These are phyloP conservation scores for Quercus agrifolia DNA, from an alignment of 306 rosid species.

Conservation along the genomic window DNA sequence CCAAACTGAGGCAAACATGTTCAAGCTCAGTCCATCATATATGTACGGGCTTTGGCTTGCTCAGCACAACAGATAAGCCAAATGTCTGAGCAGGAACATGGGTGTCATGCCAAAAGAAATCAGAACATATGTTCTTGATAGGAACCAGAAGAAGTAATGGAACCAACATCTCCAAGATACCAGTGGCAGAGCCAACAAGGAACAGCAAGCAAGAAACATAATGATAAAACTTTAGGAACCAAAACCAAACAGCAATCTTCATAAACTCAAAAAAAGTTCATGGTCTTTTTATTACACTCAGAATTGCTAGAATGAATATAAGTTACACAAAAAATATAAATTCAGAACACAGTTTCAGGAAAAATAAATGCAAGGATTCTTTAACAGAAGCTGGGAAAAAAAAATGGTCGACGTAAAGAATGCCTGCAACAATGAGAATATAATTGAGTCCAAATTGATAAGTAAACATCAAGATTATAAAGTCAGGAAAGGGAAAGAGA, in stretches of 20 bases:
- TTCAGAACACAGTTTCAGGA: background rate
- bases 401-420: background rate
- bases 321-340: background rate
- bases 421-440: background rate
- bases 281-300: background rate
- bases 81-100: constrained; percentile 14
- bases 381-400: background rate
- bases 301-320: background rate
- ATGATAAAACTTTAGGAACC: background rate
- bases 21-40: background rate
- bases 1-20: background rate
- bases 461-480: background rate
- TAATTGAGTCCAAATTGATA: background rate
- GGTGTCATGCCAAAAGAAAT: constrained; percentile 9
- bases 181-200: background rate
- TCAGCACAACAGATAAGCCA: constrained; percentile 10
- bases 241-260: background rate
- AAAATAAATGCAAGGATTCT: background rate
- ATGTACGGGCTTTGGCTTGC: background rate
- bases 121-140: background rate
- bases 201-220: background rate
- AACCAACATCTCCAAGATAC: background rate
- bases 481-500: background rate
- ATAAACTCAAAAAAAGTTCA: background rate
- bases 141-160: background rate